Evolutionary conservation across 2,329 filamentous ascomycete species (phyloP).

Genomic region (Nothophaeocryptopus gaeumannii): DNA sequence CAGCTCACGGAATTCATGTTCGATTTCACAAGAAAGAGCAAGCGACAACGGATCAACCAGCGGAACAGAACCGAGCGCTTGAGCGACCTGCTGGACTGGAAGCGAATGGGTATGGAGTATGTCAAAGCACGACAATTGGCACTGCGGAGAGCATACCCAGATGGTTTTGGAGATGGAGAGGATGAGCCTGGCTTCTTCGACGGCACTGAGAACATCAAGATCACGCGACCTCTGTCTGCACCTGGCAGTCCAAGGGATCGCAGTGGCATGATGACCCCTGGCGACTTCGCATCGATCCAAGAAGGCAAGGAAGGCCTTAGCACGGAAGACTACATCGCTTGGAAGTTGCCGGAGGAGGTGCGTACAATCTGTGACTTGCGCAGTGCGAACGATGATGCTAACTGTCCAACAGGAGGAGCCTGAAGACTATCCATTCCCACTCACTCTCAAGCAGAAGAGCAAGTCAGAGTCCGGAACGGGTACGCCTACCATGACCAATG

Average conservation of each 20-base stretch:
- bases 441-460: conserved; percentile 58
- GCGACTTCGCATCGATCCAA: conserved; percentile 94
- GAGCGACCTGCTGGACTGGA: conserved; percentile 96
- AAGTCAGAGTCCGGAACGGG: conserved; percentile 22
- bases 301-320: conserved; percentile 88
- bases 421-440: conserved; percentile 70
- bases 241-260: conserved; percentile 89
- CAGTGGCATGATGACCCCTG: conserved; percentile 97
- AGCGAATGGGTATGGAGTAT: conserved; percentile 99
- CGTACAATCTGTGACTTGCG: conserved; percentile 47
- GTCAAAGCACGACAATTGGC: conserved; percentile 95
- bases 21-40: conserved; percentile 89
- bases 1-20: conserved; percentile 90
- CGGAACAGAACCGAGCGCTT: conserved; percentile 93
- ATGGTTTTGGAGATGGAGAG: conserved; percentile 72
- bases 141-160: conserved; percentile 84
- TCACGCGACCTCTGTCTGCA: conserved; percentile 88
- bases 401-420: conserved; percentile 63
- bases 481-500: conserved; percentile 25
- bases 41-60: conserved; percentile 96
- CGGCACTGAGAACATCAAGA: conserved; percentile 81
- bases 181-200: conserved; percentile 83
- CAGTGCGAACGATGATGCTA: not conserved
- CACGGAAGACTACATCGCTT: conserved; percentile 96
- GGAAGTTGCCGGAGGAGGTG: conserved; percentile 80